Percentiles rank a stretch among this genome's conserved stretches.
Conservation (phyloP, 2,329 filamentous ascomycete species). For the Monosporascus sp. region DNA sequence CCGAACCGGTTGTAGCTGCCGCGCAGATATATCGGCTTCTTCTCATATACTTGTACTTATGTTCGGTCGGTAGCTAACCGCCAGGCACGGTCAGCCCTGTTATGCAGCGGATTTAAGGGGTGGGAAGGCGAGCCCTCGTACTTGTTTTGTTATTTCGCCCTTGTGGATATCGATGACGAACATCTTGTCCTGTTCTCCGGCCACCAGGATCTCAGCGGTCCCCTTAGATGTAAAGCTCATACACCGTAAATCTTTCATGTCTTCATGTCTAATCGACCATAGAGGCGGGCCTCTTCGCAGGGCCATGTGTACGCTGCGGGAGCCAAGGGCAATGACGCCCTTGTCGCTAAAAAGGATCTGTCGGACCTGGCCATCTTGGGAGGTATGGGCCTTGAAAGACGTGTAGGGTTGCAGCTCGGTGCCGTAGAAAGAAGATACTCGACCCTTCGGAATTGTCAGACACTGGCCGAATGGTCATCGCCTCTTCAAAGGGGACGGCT, state of each 20-base stretch:
- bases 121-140: constrained; percentile 22
- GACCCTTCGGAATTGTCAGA: constrained; percentile 53
- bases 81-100: constrained; percentile 24
- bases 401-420: constrained; percentile 84
- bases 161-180: constrained; percentile 68
- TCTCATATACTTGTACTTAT: constrained; percentile 88
- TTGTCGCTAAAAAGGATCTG: constrained; percentile 90
- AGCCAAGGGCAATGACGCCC: constrained; percentile 80
- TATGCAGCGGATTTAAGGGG: background rate
- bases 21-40: constrained; percentile 87
- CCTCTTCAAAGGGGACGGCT: constrained; percentile 6
- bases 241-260: constrained; percentile 83
- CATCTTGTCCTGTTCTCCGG: constrained; percentile 82
- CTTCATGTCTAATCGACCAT: constrained; percentile 79
- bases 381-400: constrained; percentile 74
- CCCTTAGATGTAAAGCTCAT: constrained; percentile 94
- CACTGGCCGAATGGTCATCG: constrained; percentile 2
- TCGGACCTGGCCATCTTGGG: constrained; percentile 71
- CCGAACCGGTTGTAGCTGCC: constrained; percentile 73
- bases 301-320: constrained; percentile 84
- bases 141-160: constrained; percentile 65
- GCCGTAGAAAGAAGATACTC: constrained; percentile 83
- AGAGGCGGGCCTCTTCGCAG: constrained; percentile 72
- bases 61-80: constrained; percentile 59
- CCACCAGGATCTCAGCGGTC: constrained; percentile 77